A percentile compares a stretch with the other conserved stretches of the same genome.
Conservation (phyloP, 352 stramenopile species). For the Globisporangium paroecandrum region DNA sequence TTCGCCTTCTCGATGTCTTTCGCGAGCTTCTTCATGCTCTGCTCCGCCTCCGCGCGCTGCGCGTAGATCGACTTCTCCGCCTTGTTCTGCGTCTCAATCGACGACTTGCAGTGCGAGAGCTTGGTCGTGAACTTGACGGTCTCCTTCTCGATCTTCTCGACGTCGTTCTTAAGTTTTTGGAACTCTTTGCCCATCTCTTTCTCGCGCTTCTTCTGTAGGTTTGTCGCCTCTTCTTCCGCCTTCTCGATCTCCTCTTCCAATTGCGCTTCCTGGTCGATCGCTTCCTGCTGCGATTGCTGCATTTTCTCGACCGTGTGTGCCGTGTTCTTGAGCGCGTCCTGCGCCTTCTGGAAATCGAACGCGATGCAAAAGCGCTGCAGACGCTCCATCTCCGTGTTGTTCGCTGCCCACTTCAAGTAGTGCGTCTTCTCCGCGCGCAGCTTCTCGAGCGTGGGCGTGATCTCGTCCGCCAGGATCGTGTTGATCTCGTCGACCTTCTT, state of each 20-base stretch:
- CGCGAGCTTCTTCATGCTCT: slow-evolving; percentile 76
- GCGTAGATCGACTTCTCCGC: slow-evolving; percentile 58
- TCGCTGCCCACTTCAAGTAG: slow-evolving; percentile 98
- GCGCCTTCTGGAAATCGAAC: slow-evolving; percentile 90
- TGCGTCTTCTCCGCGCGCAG: slow-evolving; percentile 95
- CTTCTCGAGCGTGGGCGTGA: slow-evolving; percentile 98
- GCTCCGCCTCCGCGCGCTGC: slow-evolving; percentile 74
- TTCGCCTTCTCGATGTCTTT: slow-evolving; percentile 79
- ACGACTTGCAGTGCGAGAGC: slow-evolving; percentile 65
- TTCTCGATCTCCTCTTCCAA: slow-evolving; percentile 65
- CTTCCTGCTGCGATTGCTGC: slow-evolving; percentile 81
- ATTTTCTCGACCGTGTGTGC: slow-evolving; percentile 88
- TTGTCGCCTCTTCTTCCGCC: slow-evolving; percentile 84
- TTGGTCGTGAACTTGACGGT: slow-evolving; percentile 84
- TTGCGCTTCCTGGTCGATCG: slow-evolving; percentile 43
- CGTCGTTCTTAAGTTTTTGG: slow-evolving; percentile 75
- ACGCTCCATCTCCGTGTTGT: slow-evolving; percentile 98
- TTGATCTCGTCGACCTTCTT: slow-evolving; percentile 99
- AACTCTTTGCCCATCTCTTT: slow-evolving; percentile 86
- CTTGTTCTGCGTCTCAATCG: slow-evolving; percentile 64
- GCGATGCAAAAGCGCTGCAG: slow-evolving; percentile 98
- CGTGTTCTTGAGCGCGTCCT: slow-evolving; percentile 84
- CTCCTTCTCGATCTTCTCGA: slow-evolving; percentile 77
- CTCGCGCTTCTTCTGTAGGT: slow-evolving; percentile 69
- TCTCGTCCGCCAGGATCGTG: slow-evolving; percentile 96